Conservation (phyloP, 352 stramenopile genomes). For the Phytophthora foliorum region DNA sequence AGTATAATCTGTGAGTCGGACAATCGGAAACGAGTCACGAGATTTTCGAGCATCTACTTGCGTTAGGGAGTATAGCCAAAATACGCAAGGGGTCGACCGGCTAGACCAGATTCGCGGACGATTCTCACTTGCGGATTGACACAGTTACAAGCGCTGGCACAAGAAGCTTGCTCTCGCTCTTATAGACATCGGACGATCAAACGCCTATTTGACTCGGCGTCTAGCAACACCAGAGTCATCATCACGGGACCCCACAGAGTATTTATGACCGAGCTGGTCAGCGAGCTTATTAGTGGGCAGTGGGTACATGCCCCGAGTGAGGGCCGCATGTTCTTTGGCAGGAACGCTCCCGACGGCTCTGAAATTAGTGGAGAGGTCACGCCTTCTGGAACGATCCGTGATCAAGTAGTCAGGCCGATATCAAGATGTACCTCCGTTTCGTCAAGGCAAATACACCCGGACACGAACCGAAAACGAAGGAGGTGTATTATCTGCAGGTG, state of each 20-base stretch:
- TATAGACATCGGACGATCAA: constrained; percentile 3
- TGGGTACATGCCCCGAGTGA: constrained; percentile 3
- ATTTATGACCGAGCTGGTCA: constrained; percentile 4
- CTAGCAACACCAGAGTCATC: neutral
- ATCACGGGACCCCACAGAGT: constrained; percentile 3
- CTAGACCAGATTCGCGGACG: neutral
- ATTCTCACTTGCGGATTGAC: constrained; percentile 7
- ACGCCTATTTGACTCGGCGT: neutral
- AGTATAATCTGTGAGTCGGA: neutral
- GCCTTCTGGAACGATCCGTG: neutral
- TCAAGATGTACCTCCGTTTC: neutral
- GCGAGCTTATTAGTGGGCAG: constrained; percentile 2
- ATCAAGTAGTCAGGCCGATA: neutral
- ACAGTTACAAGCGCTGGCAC: neutral
- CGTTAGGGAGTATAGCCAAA: constrained; percentile 4
- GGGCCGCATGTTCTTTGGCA: constrained; percentile 2
- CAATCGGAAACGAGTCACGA: neutral
- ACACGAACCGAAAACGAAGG: neutral
- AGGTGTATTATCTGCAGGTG: constrained; percentile 10
- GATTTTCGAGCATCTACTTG: neutral
- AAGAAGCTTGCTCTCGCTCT: constrained; percentile 2
- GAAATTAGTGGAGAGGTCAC: neutral
- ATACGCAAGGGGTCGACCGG: neutral
- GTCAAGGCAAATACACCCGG: constrained; percentile 5
- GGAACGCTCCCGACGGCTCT: neutral